Evolutionary conservation across 2,329 filamentous ascomycete species (phyloP).

Genomic region (Xylariales sp.): DNA sequence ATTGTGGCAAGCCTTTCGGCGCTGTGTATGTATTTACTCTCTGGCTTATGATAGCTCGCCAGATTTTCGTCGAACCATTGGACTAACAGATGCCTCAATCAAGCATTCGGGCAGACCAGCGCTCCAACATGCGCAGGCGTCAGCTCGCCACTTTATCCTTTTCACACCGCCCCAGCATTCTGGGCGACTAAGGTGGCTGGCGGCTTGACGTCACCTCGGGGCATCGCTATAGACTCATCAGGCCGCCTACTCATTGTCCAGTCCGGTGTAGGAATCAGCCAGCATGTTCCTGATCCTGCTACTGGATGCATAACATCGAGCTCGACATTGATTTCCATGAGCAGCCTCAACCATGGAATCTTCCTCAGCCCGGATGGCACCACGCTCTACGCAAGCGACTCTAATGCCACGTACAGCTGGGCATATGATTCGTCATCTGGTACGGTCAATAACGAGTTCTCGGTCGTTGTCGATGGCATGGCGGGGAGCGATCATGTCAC

Average conservation of each 20-base stretch:
- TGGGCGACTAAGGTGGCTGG: slow-evolving; percentile 16
- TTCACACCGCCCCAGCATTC: background rate
- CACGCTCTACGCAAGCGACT: slow-evolving; percentile 38
- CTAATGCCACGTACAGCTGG: slow-evolving; percentile 49
- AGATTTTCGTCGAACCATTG: too few species aligned
- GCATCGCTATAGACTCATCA: slow-evolving; percentile 15
- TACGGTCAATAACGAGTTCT: slow-evolving; percentile 28
- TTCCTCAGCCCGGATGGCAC: slow-evolving; percentile 29
- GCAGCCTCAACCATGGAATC: slow-evolving; percentile 36
- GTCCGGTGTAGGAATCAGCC: slow-evolving; percentile 17
- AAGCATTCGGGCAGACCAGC: background rate
- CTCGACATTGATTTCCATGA: slow-evolving; percentile 12
- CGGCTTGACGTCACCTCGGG: slow-evolving; percentile 17
- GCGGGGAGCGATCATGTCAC: slow-evolving; percentile 46
- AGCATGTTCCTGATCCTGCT: slow-evolving; percentile 19
- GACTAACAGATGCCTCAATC: too few species aligned
- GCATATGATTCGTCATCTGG: slow-evolving; percentile 43
- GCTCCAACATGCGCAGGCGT: background rate
- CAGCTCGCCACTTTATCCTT: background rate
- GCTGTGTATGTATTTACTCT: too few species aligned
- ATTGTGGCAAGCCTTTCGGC: too few species aligned
- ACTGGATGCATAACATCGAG: slow-evolving; percentile 19
- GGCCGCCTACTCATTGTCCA: slow-evolving; percentile 22
- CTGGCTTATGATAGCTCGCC: too few species aligned
- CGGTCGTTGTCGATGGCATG: slow-evolving; percentile 50